Percentiles rank a stretch among this genome's conserved stretches.
phyloP scores from a whole-genome alignment of 495 filamentous ascomycete species.

The Talaromyces nanjingensis region DNA sequence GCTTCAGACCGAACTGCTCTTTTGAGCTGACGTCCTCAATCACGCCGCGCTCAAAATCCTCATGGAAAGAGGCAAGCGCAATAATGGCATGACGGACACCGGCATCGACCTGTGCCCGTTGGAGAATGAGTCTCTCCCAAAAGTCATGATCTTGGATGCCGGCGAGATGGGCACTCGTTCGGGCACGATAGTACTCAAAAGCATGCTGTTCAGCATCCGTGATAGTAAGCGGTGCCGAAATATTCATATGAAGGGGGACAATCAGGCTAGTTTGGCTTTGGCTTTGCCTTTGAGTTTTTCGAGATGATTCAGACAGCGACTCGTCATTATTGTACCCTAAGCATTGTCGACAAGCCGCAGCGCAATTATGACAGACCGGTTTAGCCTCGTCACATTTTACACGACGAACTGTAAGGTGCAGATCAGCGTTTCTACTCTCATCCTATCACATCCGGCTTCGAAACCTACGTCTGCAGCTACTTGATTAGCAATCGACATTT shows the following conservation, averaged over 20 bases:
- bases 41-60: conserved; percentile 38
- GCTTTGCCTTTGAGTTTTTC: neutral
- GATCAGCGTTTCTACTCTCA: neutral
- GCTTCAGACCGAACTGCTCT: conserved; percentile 31
- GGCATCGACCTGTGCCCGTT: conserved; percentile 48
- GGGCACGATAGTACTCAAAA: conserved; percentile 50
- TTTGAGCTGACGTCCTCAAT: neutral
- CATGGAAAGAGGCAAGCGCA: conserved; percentile 53
- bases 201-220: conserved; percentile 35
- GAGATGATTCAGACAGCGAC: neutral
- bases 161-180: conserved; percentile 32
- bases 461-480: conserved; percentile 5
- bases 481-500: neutral
- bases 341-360: conserved; percentile 21
- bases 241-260: neutral
- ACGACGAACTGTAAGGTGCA: conserved; percentile 21
- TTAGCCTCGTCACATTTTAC: conserved; percentile 41
- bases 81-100: conserved; percentile 54
- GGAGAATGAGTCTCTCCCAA: conserved; percentile 43
- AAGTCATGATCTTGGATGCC: conserved; percentile 53
- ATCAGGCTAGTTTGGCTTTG: neutral
- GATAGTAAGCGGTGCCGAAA: neutral
- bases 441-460: neutral
- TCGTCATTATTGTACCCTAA: neutral
- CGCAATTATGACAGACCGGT: conserved; percentile 22